Evolutionary conservation across 768 basidiomycete genomes (phyloP).

Genomic region (Rhodotorula graminis): DNA sequence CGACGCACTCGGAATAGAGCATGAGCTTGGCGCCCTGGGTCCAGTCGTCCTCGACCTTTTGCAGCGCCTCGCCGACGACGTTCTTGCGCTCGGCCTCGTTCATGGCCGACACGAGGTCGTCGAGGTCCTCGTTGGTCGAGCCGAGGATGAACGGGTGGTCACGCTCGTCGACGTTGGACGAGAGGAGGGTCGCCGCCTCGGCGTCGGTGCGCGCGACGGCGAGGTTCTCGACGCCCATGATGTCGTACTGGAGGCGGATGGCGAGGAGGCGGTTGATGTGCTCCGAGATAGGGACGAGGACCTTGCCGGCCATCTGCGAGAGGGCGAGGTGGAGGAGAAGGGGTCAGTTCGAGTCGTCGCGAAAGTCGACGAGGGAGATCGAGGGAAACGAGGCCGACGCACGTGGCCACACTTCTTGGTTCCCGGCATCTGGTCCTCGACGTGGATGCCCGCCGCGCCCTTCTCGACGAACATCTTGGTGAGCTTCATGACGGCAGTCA

Average conservation of each 20-base stretch:
- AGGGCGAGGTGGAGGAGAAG: constrained; percentile 47
- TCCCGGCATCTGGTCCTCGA: constrained; percentile 96
- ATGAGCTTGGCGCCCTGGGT: constrained; percentile 67
- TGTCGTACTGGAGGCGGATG: constrained; percentile 93
- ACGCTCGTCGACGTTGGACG: constrained; percentile 92
- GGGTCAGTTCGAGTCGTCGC: background rate
- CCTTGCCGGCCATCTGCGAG: constrained; percentile 87
- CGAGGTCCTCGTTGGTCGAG: constrained; percentile 66
- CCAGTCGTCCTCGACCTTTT: constrained; percentile 87
- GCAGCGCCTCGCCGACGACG: constrained; percentile 70
- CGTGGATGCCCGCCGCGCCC: constrained; percentile 93
- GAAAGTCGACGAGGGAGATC: background rate
- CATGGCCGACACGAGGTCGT: constrained; percentile 73
- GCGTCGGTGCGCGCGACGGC: constrained; percentile 92
- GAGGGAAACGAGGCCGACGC: constrained; percentile 59
- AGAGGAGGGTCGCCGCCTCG: constrained; percentile 94
- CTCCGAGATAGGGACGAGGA: constrained; percentile 92
- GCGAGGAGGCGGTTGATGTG: constrained; percentile 98
- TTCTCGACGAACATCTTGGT: constrained; percentile 98
- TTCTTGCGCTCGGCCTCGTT: constrained; percentile 75
- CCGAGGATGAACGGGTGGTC: constrained; percentile 97
- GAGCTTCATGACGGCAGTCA: constrained; percentile 98
- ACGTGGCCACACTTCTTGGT: constrained; percentile 87
- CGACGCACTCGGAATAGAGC: constrained; percentile 69
- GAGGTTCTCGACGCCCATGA: constrained; percentile 96